Evolutionary conservation across 768 basidiomycete genomes (phyloP), one percentile per base, ranked within the genome.

Genomic region (Artomyces pyxidatus): DNA sequence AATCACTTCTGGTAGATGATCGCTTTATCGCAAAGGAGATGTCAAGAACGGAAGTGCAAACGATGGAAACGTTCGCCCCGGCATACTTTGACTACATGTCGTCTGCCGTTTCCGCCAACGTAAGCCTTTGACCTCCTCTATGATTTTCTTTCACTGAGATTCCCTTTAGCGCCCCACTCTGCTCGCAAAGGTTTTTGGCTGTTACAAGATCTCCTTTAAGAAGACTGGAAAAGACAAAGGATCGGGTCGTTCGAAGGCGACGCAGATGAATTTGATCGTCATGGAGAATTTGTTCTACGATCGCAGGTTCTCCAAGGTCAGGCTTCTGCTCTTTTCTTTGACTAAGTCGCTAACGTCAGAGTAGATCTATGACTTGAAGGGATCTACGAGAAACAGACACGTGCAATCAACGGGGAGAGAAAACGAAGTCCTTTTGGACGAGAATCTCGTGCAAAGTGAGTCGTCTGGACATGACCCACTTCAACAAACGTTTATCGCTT

Each of bases 251-350:
- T 77, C 81, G 6, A 90, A 89, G 61, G 78, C 83, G 2, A 89
- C 86, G 6, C 81, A 93, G 57, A 94, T 97, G 89, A 96, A 96
- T 59, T 72, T 99, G 19, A 70, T 98, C 30, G 89, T 99, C 42
- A 98, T 97, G 95, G 96, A 99, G 68, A 99, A 94, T 59, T 71
- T 95, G 9, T 96, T 97, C 62, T 94, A 96, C 64, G 89, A 94
- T 54, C 78, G 89, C 48, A 80, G 85, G 10, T 95, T 97, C 59
- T 82, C 85, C 3, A 90, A 86, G 75, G 91, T 89, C 59, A n/a
- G 53, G 30, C 19, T 16, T 16, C 27, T 38, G 17, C 6, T 14
- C 10, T 4, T 14, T 16, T 2, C 4, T 28, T n/a, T 45, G 8
- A 27, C n/a, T 6, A 2, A 16, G 3, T 5, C 21, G 2, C 37